Percentiles rank a stretch among this genome's conserved stretches.
Conservation (phyloP, 345 rosid species). For the Boechera retrofracta region DNA sequence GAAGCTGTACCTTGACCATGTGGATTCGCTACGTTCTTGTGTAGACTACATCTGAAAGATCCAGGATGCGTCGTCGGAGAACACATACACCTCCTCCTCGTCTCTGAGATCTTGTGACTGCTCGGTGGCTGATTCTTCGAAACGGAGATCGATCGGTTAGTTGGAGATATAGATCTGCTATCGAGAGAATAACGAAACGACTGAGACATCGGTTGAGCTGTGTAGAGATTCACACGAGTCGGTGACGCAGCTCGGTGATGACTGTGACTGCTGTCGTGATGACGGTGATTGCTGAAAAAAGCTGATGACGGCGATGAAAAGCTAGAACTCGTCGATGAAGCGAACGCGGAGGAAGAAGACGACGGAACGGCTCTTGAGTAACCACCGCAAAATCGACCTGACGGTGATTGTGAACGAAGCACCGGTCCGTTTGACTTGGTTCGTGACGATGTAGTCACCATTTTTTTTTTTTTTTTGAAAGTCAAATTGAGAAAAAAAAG, state of each 20-base stretch:
- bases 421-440: conserved; percentile 36
- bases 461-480: background rate
- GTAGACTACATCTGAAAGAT: conserved; percentile 79
- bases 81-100: conserved; percentile 77
- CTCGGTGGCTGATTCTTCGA: conserved; percentile 46
- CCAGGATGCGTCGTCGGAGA: conserved; percentile 92
- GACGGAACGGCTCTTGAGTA: conserved; percentile 36
- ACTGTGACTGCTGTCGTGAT: background rate
- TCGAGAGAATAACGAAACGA: conserved; percentile 41
- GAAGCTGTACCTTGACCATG: conserved; percentile 48
- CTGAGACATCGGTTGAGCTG: conserved; percentile 25
- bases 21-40: conserved; percentile 52
- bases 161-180: conserved; percentile 52
- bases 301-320: conserved; percentile 44
- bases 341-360: conserved; percentile 42
- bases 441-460: conserved; percentile 45
- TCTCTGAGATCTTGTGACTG: conserved; percentile 46
- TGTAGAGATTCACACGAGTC: conserved; percentile 43
- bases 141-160: conserved; percentile 57
- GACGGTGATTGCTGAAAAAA: conserved; percentile 40
- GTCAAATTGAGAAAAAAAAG: conserved; percentile 16
- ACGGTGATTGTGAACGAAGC: conserved; percentile 45
- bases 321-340: conserved; percentile 46
- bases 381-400: conserved; percentile 39
- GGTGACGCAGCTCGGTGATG: conserved; percentile 46